Conservation (phyloP, 2,329 filamentous ascomycete species). For the Sporothrix phasma region DNA sequence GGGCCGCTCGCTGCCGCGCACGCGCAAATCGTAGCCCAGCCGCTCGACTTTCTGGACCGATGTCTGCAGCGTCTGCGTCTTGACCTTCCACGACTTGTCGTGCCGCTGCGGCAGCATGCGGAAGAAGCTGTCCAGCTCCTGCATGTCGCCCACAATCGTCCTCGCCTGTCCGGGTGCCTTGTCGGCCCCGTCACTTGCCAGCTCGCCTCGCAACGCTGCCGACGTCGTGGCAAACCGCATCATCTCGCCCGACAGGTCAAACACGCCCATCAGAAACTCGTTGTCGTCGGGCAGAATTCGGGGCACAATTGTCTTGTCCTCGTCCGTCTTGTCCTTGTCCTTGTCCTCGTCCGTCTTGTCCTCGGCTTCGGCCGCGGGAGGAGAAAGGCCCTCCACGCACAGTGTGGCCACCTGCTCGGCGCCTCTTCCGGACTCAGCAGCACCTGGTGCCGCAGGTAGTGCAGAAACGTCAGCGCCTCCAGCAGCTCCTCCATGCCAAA, state of each 20-base stretch:
- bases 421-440: conserved; percentile 62
- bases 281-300: conserved; percentile 58
- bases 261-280: conserved; percentile 84
- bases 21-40: conserved; percentile 75
- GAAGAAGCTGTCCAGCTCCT: conserved; percentile 64
- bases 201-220: conserved; percentile 61
- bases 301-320: conserved; percentile 15
- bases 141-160: conserved; percentile 70
- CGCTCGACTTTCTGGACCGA: conserved; percentile 93
- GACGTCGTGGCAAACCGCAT: conserved; percentile 93
- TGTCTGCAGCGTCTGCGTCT: conserved; percentile 75
- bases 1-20: conserved; percentile 79
- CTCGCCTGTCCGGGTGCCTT: conserved; percentile 24
- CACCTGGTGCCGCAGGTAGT: conserved; percentile 71
- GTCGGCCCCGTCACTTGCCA: conserved; percentile 29
- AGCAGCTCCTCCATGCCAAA: conserved; percentile 89
- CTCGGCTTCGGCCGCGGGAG: conserved; percentile 1
- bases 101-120: conserved; percentile 58
- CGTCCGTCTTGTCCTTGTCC: conserved; percentile 12
- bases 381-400: conserved; percentile 22
- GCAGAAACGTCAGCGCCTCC: conserved; percentile 78
- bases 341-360: conserved; percentile 13
- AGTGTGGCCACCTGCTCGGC: conserved; percentile 33
- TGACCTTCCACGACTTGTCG: conserved; percentile 56
- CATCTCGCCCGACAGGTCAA: conserved; percentile 89